These are phyloP conservation scores for Aspergillus pseudonomiae DNA, from an alignment of 2,329 filamentous ascomycete genomes.

Conservation along the genomic window DNA sequence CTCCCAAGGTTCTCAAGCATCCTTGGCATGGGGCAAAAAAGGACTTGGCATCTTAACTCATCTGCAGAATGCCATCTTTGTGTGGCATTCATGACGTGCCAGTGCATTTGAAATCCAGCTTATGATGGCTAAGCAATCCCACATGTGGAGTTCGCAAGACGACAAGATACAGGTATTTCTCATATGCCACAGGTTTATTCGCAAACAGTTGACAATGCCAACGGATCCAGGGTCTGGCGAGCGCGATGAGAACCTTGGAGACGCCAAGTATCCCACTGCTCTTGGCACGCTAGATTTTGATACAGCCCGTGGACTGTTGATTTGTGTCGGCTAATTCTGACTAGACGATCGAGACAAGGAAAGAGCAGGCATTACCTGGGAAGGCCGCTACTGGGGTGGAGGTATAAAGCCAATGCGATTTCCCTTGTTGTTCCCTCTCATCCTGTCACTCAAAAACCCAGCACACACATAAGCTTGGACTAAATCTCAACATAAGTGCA, in stretches of 20 bases:
- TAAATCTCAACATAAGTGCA: neutral
- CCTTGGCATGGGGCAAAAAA: conserved; percentile 14
- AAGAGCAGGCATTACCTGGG: neutral
- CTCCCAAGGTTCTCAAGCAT: conserved; percentile 23
- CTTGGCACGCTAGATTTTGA: conserved; percentile 17
- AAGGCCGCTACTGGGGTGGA: neutral
- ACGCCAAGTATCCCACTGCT: conserved; percentile 20
- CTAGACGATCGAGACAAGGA: neutral
- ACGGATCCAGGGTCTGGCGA: neutral
- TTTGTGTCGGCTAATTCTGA: neutral
- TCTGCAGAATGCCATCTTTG: neutral
- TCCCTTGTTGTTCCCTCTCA: neutral
- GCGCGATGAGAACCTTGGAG: conserved; percentile 26
- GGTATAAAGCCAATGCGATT: neutral
- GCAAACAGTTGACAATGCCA: neutral
- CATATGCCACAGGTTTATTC: neutral
- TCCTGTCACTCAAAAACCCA: neutral
- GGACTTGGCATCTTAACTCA: conserved; percentile 14
- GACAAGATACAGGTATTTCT: neutral
- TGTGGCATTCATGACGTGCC: neutral
- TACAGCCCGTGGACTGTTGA: neutral
- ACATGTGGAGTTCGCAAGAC: no score
- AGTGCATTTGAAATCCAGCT: neutral
- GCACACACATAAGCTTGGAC: neutral
- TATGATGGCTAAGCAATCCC: neutral